Evolutionary conservation across 169 alveolate species (phyloP), one percentile per base, ranked within the genome.

Genomic region (Plasmodium adleri): DNA sequence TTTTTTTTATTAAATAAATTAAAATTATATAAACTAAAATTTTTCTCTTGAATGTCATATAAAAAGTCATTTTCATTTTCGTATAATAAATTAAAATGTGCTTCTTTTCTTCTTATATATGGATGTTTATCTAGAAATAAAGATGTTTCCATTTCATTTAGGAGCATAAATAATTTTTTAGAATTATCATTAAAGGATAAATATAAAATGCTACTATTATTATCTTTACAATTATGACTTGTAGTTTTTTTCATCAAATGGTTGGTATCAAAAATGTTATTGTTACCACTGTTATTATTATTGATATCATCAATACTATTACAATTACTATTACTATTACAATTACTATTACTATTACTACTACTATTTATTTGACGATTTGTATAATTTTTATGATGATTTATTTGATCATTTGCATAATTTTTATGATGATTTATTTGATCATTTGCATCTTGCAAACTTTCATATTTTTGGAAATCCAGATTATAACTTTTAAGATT

Each of bases 61-160:
- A 47, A 13, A 62, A 15, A 72, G 1, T 60, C 32, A 0, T 26
- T 3, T 62, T 86, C 92, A 22, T 39, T 24, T 73, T 86, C 78
- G 43, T 72, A 86, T 24, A 86, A 68, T 32, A 86, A 71, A 52
- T 86, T 86, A 54, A 71, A 86, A 15, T 20, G 47, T n/a, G 86
- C 66, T 45, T 72, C 63, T 72, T 86, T 86, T 62, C 92, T 86
- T 66, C 92, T 70, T 3, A 86, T 67, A 43, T 86, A 86, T 1
- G 92, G 92, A 86, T 86, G 92, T 62, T 86, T 86, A 7, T 72
- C 75, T 49, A 59, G 28, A 28, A 86, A 86, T 10, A 86, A 13
- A 0, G 62, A 13, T 9, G 92, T 72, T 60, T 72, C 92, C 76
- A 86, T 62, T 72, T 59, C 88, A 13, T 75, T 86, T 73, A 86